phyloP scores from a whole-genome alignment of 2,329 filamentous ascomycete genomes.

The Anthostomella pinea region DNA sequence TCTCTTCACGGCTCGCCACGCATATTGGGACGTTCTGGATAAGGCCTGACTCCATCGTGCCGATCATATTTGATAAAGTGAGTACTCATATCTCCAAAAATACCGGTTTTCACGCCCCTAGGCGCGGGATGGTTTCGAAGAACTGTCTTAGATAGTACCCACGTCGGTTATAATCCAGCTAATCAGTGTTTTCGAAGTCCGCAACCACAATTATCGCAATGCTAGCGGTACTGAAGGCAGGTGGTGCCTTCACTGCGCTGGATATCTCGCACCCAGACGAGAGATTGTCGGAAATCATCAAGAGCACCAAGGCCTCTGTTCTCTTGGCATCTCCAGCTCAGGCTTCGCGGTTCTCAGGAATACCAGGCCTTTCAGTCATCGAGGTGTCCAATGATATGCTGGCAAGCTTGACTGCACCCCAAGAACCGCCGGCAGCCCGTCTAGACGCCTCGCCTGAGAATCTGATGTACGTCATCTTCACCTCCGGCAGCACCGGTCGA shows the following conservation, averaged over 20 bases:
- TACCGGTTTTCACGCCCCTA: no score
- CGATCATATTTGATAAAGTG: no score
- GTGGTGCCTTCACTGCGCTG: constrained; percentile 5
- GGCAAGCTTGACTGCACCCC: background rate
- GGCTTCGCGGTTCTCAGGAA: constrained; percentile 1
- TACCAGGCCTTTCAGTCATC: constrained; percentile 1
- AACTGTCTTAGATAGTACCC: no score
- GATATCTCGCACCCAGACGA: constrained; percentile 4
- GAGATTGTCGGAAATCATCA: constrained; percentile 3
- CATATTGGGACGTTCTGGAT: no score
- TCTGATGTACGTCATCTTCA: constrained; percentile 2
- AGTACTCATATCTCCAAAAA: no score
- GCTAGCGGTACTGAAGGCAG: constrained; percentile 7
- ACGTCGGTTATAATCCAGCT: no score
- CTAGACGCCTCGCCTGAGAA: background rate
- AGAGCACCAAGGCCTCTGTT: constrained; percentile 4
- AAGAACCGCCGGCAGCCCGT: background rate
- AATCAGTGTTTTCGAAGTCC: no score
- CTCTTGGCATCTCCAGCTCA: constrained; percentile 1
- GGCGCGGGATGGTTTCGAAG: no score
- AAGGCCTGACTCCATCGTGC: no score
- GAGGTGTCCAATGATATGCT: constrained; percentile 1
- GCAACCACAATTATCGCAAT: constrained; percentile 8
- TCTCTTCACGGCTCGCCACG: no score
- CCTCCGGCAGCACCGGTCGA: background rate